Conservation (phyloP, 2,329 filamentous ascomycete genomes). For the Exserohilum rostratum region DNA sequence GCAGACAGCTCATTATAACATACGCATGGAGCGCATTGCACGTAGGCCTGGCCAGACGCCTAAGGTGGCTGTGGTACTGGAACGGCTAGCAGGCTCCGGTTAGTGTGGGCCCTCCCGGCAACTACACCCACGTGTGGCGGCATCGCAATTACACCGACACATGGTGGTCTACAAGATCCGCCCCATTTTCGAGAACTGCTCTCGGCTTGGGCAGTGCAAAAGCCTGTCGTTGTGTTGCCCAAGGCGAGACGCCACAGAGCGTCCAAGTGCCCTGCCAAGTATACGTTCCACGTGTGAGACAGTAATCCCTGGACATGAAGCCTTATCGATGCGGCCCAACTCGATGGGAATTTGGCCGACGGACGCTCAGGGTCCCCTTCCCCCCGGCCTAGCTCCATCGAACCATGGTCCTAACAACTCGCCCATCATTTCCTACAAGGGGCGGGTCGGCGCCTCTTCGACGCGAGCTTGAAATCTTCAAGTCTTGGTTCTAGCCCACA, state of each 20-base stretch:
- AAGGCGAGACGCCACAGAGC: neutral
- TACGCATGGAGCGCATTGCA: neutral
- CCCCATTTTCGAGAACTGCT: too few species aligned
- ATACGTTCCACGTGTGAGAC: neutral
- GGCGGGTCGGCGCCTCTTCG: slow-evolving; percentile 5
- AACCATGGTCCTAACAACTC: neutral
- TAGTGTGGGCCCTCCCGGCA: slow-evolving; percentile 1
- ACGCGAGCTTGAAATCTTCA: slow-evolving; percentile 2
- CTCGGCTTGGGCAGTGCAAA: too few species aligned
- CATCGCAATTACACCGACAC: neutral
- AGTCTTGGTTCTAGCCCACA: neutral
- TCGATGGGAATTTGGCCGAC: neutral
- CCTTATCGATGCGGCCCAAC: neutral
- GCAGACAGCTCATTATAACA: slow-evolving; percentile 6
- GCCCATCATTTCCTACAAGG: neutral
- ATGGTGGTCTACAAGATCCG: too few species aligned
- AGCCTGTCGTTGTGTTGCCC: too few species aligned
- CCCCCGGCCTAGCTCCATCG: neutral
- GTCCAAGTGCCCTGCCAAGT: neutral
- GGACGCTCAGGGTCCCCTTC: neutral
- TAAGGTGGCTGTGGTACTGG: neutral
- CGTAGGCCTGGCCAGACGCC: neutral
- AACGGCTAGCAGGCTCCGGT: slow-evolving; percentile 9
- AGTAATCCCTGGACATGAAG: neutral
- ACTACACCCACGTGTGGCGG: neutral